Evolutionary conservation across 2,329 filamentous ascomycete species (phyloP).

Genomic region (Diaporthe sp.): DNA sequence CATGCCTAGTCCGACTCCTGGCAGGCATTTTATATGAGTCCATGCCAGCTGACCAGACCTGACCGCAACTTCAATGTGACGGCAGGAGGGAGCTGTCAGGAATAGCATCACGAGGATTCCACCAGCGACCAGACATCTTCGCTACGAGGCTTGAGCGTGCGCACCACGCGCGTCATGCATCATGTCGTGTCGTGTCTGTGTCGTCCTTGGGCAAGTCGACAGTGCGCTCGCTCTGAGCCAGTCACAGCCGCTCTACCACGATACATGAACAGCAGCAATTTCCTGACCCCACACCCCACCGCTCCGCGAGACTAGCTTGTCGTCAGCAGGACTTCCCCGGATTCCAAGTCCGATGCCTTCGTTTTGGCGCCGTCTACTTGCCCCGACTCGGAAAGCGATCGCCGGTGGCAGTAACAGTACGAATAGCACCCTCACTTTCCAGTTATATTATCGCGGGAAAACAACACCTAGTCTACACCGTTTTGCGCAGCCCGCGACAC

Average conservation of each 20-base stretch:
- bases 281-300: conserved; percentile 22
- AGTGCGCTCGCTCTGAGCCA: conserved; percentile 23
- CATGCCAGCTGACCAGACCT: conserved; percentile 17
- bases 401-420: background rate
- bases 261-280: conserved; percentile 33
- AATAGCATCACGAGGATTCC: conserved; percentile 13
- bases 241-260: conserved; percentile 13
- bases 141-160: conserved; percentile 16
- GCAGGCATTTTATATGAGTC: conserved; percentile 15
- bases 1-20: conserved; percentile 4
- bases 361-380: background rate
- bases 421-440: background rate
- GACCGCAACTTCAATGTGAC: conserved; percentile 29
- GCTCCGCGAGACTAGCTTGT: background rate
- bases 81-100: background rate
- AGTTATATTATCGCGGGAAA: background rate
- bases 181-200: conserved; percentile 20
- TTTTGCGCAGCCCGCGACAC: background rate
- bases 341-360: background rate
- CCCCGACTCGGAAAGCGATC: conserved; percentile 21
- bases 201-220: background rate
- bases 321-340: conserved; percentile 21
- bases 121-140: background rate
- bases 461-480: background rate
- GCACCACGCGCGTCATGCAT: conserved; percentile 17